Percentiles rank a stretch among this genome's conserved stretches.
Conservation (phyloP, 768 basidiomycete species). For the Neoboletus magnificus region DNA sequence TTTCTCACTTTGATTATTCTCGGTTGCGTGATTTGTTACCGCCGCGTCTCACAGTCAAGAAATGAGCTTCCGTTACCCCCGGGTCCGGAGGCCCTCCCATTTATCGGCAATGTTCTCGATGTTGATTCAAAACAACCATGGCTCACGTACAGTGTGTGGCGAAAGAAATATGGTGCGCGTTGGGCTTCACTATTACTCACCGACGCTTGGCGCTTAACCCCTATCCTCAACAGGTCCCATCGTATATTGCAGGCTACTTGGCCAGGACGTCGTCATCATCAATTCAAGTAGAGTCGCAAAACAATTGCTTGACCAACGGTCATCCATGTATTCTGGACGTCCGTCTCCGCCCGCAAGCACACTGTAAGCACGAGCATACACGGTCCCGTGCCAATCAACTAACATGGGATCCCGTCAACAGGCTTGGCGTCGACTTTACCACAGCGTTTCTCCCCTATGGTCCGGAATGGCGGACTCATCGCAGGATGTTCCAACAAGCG, state of each 20-base stretch:
- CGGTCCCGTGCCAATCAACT: not conserved
- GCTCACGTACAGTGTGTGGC: constrained; percentile 29
- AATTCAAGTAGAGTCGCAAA: constrained; percentile 26
- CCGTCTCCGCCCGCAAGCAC: constrained; percentile 21
- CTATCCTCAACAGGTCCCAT: constrained; percentile 23
- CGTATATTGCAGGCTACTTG: constrained; percentile 26
- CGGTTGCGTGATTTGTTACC: constrained; percentile 10
- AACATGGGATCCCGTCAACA: constrained; percentile 1
- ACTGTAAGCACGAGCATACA: constrained; percentile 11
- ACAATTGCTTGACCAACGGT: constrained; percentile 30
- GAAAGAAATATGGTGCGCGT: constrained; percentile 26
- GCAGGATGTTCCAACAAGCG: constrained; percentile 28
- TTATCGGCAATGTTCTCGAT: constrained; percentile 26
- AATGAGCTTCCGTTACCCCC: constrained; percentile 17
- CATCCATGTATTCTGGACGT: constrained; percentile 28
- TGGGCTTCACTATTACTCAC: not conserved
- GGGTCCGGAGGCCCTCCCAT: constrained; percentile 21
- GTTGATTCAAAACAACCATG: constrained; percentile 22
- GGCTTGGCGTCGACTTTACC: constrained; percentile 29
- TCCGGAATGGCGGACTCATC: constrained; percentile 27
- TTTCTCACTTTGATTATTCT: constrained; percentile 9
- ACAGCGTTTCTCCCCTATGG: constrained; percentile 30
- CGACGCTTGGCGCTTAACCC: not conserved
- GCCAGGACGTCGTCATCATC: constrained; percentile 26
- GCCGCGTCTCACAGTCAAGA: constrained; percentile 6